Evolutionary conservation across 805 yeast genomes (phyloP).

Genomic region (Kodamaea jinghongensis): DNA sequence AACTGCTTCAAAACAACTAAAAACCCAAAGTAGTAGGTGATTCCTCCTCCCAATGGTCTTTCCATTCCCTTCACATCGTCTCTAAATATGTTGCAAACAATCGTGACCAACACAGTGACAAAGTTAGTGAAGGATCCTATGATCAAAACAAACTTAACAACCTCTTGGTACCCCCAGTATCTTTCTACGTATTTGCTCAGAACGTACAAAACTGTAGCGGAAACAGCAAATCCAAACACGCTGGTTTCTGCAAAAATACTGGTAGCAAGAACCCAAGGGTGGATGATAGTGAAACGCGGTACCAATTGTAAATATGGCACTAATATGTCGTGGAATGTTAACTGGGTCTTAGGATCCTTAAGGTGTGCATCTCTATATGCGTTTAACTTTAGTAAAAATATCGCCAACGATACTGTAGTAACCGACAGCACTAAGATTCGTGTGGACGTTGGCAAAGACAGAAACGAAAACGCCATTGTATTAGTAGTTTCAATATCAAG

Average conservation of each 20-base stretch:
- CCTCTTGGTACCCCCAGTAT: slow-evolving; percentile 52
- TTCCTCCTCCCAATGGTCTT: slow-evolving; percentile 51
- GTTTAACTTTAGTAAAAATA: slow-evolving; percentile 42
- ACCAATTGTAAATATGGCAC: slow-evolving; percentile 64
- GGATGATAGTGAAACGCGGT: slow-evolving; percentile 51
- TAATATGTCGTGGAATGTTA: slow-evolving; percentile 37
- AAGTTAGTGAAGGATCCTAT: slow-evolving; percentile 58
- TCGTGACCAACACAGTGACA: slow-evolving; percentile 43
- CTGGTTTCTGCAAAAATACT: slow-evolving; percentile 65
- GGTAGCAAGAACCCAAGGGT: slow-evolving; percentile 65
- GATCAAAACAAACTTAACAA: slow-evolving; percentile 49
- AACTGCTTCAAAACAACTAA: slow-evolving; percentile 56
- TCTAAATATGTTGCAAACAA: slow-evolving; percentile 34
- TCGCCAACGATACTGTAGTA: slow-evolving; percentile 35
- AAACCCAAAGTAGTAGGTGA: slow-evolving; percentile 51
- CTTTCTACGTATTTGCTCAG: slow-evolving; percentile 48
- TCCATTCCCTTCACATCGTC: slow-evolving; percentile 38
- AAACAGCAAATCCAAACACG: slow-evolving; percentile 42
- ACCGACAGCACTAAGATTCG: slow-evolving; percentile 41
- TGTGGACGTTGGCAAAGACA: slow-evolving; percentile 44
- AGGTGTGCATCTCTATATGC: slow-evolving; percentile 20
- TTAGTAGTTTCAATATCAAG: too few species aligned
- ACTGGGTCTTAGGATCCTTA: slow-evolving; percentile 12
- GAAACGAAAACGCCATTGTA: slow-evolving; percentile 3
- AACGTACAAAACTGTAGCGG: slow-evolving; percentile 34